Conservation (phyloP, 1,284 basidiomycete genomes). For the Caloboletus inedulis region DNA sequence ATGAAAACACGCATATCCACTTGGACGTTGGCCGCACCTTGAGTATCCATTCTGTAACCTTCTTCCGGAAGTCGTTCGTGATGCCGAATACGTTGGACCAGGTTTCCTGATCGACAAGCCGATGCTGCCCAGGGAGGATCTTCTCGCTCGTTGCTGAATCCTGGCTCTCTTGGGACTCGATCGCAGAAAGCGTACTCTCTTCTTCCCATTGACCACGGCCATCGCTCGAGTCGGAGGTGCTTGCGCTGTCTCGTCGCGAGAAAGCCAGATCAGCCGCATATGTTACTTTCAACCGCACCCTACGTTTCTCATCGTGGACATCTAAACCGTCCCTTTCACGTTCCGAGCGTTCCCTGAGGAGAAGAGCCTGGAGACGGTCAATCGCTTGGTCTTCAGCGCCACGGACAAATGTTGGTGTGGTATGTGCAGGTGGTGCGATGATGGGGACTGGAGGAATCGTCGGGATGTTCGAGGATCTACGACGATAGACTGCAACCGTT, state of each 20-base stretch:
- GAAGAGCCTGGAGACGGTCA: constrained; percentile 38
- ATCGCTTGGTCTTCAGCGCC: constrained; percentile 43
- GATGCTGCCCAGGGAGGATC: neutral
- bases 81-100: constrained; percentile 28
- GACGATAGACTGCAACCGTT: constrained; percentile 16
- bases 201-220: constrained; percentile 19
- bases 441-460: constrained; percentile 41
- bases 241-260: constrained; percentile 10
- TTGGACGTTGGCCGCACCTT: constrained; percentile 31
- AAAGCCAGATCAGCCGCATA: neutral
- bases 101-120: neutral
- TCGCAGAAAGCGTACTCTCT: constrained; percentile 13
- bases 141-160: neutral
- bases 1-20: neutral
- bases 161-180: constrained; percentile 8
- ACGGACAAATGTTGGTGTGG: constrained; percentile 30
- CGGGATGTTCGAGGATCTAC: constrained; percentile 2
- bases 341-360: constrained; percentile 41
- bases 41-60: constrained; percentile 43
- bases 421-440: constrained; percentile 48
- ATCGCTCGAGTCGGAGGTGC: constrained; percentile 17
- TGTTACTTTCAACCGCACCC: neutral
- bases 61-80: constrained; percentile 30
- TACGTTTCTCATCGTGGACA: constrained; percentile 15
- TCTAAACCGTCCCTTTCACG: constrained; percentile 35